Percentiles rank a stretch among this genome's conserved stretches.
Conservation (phyloP, 495 filamentous ascomycete species). For the Cercophora newfieldiana region DNA sequence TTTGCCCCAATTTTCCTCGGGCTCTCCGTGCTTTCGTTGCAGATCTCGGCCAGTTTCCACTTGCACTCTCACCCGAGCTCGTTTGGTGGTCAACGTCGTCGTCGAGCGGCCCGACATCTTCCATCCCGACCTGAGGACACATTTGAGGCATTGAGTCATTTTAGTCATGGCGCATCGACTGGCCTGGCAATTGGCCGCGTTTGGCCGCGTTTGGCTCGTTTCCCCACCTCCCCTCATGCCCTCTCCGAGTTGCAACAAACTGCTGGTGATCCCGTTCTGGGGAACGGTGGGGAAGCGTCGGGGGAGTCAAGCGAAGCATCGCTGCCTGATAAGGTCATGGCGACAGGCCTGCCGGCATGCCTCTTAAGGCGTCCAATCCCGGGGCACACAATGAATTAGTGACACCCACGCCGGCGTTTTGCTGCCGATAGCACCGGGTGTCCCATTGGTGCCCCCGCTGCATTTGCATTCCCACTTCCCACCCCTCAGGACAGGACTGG, state of each 20-base stretch:
- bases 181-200: background rate
- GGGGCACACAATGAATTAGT: slow-evolving; percentile 7
- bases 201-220: background rate
- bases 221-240: background rate
- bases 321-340: slow-evolving; percentile 26
- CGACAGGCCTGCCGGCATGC: slow-evolving; percentile 7
- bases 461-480: background rate
- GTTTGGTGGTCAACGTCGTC: background rate
- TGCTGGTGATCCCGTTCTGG: slow-evolving; percentile 1
- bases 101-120: background rate
- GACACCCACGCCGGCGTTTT: slow-evolving; percentile 5
- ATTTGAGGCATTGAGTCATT: slow-evolving; percentile 15
- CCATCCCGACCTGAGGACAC: background rate
- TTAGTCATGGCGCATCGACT: slow-evolving; percentile 11
- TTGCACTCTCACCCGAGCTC: background rate
- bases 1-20: slow-evolving; percentile 2
- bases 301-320: background rate
- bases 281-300: background rate
- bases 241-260: slow-evolving; percentile 2
- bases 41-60: background rate
- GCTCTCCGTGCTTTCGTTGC: background rate
- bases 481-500: slow-evolving; percentile 8
- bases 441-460: slow-evolving; percentile 6
- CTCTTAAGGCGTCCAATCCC: slow-evolving; percentile 26
- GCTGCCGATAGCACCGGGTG: background rate